Conservation (phyloP, 495 filamentous ascomycete genomes). For the Tuber aestivum region DNA sequence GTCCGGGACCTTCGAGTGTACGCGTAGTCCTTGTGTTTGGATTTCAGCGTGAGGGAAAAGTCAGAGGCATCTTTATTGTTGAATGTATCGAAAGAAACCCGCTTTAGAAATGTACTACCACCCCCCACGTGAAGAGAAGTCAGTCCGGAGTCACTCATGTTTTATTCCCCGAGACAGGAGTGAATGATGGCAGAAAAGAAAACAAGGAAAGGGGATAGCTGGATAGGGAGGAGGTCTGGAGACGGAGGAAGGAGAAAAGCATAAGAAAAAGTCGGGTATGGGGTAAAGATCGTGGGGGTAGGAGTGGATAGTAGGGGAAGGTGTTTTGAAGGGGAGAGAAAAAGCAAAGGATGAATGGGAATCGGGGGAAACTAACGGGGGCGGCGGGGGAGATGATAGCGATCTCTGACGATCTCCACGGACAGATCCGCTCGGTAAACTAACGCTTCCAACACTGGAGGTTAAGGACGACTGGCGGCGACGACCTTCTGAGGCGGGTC, state of each 20-base stretch:
- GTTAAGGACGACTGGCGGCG: conserved; percentile 35
- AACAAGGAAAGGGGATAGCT: conserved; percentile 5
- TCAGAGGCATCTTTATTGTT: conserved; percentile 74
- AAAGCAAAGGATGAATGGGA: neutral
- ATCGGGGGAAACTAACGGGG: conserved; percentile 37
- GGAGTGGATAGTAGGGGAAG: neutral
- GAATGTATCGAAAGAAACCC: conserved; percentile 90
- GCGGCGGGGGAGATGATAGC: conserved; percentile 41
- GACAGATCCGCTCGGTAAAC: conserved; percentile 35
- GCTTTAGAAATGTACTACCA: conserved; percentile 41
- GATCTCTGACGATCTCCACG: conserved; percentile 38
- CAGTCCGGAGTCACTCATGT: conserved; percentile 30
- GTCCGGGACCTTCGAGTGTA: conserved; percentile 77
- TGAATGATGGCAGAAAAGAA: neutral
- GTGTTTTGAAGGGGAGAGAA: conserved; percentile 14
- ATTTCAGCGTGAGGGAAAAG: conserved; percentile 77
- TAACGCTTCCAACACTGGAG: conserved; percentile 31
- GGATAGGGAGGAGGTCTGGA: neutral
- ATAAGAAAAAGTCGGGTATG: neutral
- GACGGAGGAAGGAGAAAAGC: neutral
- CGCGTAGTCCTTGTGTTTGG: conserved; percentile 84
- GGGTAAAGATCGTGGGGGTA: conserved; percentile 7
- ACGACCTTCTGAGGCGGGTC: conserved; percentile 31
- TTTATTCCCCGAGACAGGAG: neutral
- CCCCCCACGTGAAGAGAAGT: conserved; percentile 24